These are phyloP conservation scores for Piper betle DNA, from an alignment of 164 flowering plant species.

Conservation along the genomic window DNA sequence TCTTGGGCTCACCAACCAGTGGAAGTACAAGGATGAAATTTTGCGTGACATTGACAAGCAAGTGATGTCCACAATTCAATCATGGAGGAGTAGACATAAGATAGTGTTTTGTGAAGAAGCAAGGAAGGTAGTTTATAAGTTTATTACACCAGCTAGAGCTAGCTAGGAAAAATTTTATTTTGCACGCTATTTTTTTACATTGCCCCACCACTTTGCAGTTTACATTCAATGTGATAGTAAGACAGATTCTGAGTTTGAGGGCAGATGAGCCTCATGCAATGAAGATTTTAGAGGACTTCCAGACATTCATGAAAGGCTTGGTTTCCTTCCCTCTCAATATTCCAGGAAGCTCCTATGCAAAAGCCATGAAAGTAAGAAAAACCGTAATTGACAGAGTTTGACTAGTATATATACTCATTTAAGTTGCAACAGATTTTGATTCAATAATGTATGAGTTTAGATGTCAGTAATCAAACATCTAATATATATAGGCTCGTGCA, in stretches of 20 bases:
- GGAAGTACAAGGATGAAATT: slow-evolving; percentile 28
- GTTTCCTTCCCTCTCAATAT: slow-evolving; percentile 5
- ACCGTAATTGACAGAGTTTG: not conserved
- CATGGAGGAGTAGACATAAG: slow-evolving; percentile 31
- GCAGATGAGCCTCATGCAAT: slow-evolving; percentile 2
- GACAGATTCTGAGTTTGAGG: slow-evolving; percentile 9
- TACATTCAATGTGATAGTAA: slow-evolving; percentile 9
- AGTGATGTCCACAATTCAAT: slow-evolving; percentile 25
- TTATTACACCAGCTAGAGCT: not conserved
- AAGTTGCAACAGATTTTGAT: not conserved
- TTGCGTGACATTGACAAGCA: slow-evolving; percentile 31
- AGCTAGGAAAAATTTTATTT: not conserved
- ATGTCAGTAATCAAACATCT: not conserved
- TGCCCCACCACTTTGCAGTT: not conserved
- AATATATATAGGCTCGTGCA: slow-evolving; percentile 35
- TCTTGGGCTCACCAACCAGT: slow-evolving; percentile 24
- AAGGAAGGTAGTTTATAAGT: slow-evolving; percentile 24
- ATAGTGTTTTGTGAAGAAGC: slow-evolving; percentile 40
- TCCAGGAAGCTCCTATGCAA: slow-evolving; percentile 3
- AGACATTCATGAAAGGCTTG: slow-evolving; percentile 7
- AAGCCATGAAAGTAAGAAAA: not conserved
- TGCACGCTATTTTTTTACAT: not conserved
- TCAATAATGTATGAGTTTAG: not conserved
- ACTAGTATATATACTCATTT: not conserved
- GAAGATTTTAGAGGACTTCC: slow-evolving; percentile 6